phyloP scores from a whole-genome alignment of 1,139 yeast genomes.

The Pichia kudriavzevii region DNA sequence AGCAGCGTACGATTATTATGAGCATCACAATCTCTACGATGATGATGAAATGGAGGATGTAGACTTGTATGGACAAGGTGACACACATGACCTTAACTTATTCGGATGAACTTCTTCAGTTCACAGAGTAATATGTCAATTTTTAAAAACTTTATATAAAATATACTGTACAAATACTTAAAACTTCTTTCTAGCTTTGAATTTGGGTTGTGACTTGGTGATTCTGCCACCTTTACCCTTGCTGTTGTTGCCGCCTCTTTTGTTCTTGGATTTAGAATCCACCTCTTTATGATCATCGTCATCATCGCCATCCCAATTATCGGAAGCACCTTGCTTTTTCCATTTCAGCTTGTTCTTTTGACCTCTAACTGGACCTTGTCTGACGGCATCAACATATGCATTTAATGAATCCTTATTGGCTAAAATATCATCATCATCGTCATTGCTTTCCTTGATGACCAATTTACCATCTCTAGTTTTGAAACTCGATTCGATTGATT shows the following conservation, averaged over 20 bases:
- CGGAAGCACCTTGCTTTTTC: slow-evolving; percentile 54
- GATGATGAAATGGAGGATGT: slow-evolving; percentile 14
- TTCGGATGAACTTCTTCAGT: slow-evolving; percentile 11
- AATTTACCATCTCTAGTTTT: slow-evolving; percentile 45
- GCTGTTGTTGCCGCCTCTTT: slow-evolving; percentile 4
- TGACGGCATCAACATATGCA: slow-evolving; percentile 90
- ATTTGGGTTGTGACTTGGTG: slow-evolving; percentile 36
- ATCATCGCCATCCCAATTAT: slow-evolving; percentile 47
- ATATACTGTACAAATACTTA: slow-evolving; percentile 17
- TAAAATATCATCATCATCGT: slow-evolving; percentile 48
- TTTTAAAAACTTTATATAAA: neutral
- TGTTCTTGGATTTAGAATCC: slow-evolving; percentile 7
- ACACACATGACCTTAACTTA: slow-evolving; percentile 15
- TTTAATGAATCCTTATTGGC: slow-evolving; percentile 55
- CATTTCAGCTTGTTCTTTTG: slow-evolving; percentile 86
- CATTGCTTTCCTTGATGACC: slow-evolving; percentile 37
- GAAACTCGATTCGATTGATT: slow-evolving; percentile 36
- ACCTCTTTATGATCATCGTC: too few relatives aligned
- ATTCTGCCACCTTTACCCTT: slow-evolving; percentile 18
- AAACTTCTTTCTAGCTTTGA: slow-evolving; percentile 54
- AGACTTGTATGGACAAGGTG: slow-evolving; percentile 17
- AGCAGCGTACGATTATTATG: slow-evolving; percentile 23
- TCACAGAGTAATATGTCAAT: neutral
- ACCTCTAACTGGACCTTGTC: slow-evolving; percentile 88
- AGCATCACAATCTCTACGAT: slow-evolving; percentile 18